Evolutionary conservation across 306 rosid species (phyloP).

Genomic region (Prinsepia uniflora): DNA sequence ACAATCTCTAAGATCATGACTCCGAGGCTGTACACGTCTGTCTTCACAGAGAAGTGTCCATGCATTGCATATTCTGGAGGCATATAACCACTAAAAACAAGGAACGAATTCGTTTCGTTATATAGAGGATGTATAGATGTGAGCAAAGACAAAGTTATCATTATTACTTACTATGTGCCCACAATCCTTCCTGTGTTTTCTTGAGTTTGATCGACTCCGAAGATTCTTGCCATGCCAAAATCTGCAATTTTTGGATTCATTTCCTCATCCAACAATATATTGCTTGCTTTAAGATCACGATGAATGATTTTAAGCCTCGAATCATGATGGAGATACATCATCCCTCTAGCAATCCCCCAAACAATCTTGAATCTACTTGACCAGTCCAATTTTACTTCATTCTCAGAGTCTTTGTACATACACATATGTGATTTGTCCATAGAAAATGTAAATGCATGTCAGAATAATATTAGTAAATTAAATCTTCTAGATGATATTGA

Average conservation of each 20-base stretch:
- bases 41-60: conserved; percentile 21
- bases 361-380: conserved; percentile 27
- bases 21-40: conserved; percentile 27
- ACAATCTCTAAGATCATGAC: conserved; percentile 27
- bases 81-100: conserved; percentile 26
- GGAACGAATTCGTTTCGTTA: background rate
- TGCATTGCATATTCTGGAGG: conserved; percentile 28
- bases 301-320: conserved; percentile 35
- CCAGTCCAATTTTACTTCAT: conserved; percentile 25
- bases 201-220: conserved; percentile 26
- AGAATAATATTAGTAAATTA: background rate
- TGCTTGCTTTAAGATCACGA: conserved; percentile 37
- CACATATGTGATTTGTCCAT: background rate
- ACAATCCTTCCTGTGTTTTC: conserved; percentile 17
- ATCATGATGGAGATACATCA: conserved; percentile 35
- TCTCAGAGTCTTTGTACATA: conserved; percentile 1
- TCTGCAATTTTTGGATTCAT: conserved; percentile 37
- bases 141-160: background rate
- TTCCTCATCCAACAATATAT: conserved; percentile 26
- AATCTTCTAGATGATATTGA: no score
- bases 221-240: conserved; percentile 31
- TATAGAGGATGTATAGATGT: background rate
- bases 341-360: conserved; percentile 26
- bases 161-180: conserved; percentile 17
- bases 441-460: background rate